These are phyloP conservation scores for Nicotiana undulata DNA, from an alignment of 257 asterid genomes.

Conservation along the genomic window DNA sequence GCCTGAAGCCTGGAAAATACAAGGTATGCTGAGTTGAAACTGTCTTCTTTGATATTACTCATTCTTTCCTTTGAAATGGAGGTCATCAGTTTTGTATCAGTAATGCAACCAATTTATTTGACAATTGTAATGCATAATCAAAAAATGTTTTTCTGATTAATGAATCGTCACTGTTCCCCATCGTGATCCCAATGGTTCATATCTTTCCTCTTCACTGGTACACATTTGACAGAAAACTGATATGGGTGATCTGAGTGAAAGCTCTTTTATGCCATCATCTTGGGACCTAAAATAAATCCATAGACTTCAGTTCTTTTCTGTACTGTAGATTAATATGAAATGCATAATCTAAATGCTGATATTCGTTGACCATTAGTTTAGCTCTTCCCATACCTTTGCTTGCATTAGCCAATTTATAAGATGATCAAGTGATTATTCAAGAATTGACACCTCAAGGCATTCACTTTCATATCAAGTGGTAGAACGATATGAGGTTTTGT, in stretches of 20 bases:
- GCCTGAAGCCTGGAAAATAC: constrained; percentile 89
- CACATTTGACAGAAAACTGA: background rate
- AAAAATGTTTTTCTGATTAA: background rate
- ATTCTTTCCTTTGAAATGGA: background rate
- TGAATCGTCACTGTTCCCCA: background rate
- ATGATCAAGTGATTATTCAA: background rate
- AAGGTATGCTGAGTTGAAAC: constrained; percentile 40
- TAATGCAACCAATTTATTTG: background rate
- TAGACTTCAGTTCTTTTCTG: background rate
- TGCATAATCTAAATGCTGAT: background rate
- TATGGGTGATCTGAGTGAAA: background rate
- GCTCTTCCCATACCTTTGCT: background rate
- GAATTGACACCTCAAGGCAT: background rate
- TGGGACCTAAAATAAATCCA: background rate
- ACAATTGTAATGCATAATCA: background rate
- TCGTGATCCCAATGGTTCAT: background rate
- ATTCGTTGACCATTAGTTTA: background rate
- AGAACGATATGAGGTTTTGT: background rate
- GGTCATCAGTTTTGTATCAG: background rate
- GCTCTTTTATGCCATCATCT: background rate
- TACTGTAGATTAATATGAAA: background rate
- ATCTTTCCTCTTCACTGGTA: background rate
- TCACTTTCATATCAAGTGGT: background rate
- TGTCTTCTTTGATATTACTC: background rate
- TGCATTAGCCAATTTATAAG: background rate